Evolutionary conservation across 140 eudicot genomes (phyloP), one percentile per base, ranked within the genome.

Genomic region (Eryngium alpinum): DNA sequence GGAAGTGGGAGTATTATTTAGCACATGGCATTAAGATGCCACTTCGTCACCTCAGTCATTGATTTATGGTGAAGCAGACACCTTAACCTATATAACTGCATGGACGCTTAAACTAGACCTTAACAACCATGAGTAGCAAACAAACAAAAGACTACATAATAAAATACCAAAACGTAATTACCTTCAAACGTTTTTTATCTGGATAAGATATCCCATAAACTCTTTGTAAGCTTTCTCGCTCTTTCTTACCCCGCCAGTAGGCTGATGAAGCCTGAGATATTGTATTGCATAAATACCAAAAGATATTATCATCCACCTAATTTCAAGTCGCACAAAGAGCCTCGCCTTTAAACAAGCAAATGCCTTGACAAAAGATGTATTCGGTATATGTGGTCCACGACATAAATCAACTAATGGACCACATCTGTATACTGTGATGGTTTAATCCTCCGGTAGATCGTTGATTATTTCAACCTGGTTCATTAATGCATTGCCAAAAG

Each of bases 301-400:
- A 11, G 25, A 17, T 12, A 56, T 34, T 57, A 65, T 31, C 16
- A 60, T 75, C 29, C n/a, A 19, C 31, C 77, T 49, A 75, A 32
- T 49, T 28, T 32, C 56, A 4, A 59, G 44, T 81, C 25, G n/a
- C 31, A 69, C 22, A 81, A 34, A 18, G 77, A 16, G 65, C 56
- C 71, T 78, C 83, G 90, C 98, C 98, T 93, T 96, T 73, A 93
- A 86, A 86, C 99, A 96, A 75, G 88, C 81, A 83, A 96, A 84
- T 49, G 98, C 98, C 83, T 96, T 96, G 43, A 89, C 99, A 87
- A 90, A 96, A 69, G 97, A 86, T 7, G 97, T 93, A 83, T 91
- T 96, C 56, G 97, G 98, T 81, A 96, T 93, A 83, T 96, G 99
- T 6, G 99, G 99, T 19, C 99, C 99, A 85, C 98, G 97, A 71